These are phyloP conservation scores for Phlyctochytrium planicorne DNA, from an alignment of 192 early-diverging fungal species.

Conservation along the genomic window DNA sequence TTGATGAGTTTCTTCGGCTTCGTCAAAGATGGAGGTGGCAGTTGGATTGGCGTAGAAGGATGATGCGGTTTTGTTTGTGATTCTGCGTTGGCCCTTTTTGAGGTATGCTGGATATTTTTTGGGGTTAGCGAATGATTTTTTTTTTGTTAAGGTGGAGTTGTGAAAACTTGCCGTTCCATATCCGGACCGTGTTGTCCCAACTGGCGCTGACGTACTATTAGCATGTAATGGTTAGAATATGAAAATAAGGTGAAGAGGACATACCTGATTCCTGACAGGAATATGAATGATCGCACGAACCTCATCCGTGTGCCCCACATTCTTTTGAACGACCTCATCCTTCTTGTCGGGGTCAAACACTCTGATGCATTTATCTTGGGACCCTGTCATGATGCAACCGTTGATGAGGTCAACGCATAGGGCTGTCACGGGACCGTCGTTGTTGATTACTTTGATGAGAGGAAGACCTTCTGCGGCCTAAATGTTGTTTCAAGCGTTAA, in stretches of 20 bases:
- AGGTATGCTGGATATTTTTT: not conserved
- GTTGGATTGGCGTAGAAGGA: constrained; percentile 7
- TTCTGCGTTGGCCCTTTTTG: constrained; percentile 18
- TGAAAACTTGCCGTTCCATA: constrained; percentile 54
- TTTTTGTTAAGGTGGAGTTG: too few species aligned
- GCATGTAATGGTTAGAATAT: constrained; percentile 1
- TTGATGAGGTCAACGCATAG: constrained; percentile 52
- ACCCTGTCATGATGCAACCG: constrained; percentile 55
- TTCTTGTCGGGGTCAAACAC: constrained; percentile 58
- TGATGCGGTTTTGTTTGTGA: constrained; percentile 3
- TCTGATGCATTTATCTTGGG: constrained; percentile 53
- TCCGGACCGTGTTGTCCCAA: constrained; percentile 59
- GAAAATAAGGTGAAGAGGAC: not conserved
- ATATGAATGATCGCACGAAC: constrained; percentile 53
- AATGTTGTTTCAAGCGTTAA: constrained; percentile 10
- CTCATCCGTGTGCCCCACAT: constrained; percentile 59
- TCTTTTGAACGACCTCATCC: constrained; percentile 58
- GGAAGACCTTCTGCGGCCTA: constrained; percentile 51
- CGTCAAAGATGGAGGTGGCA: constrained; percentile 13
- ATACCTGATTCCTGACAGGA: constrained; percentile 49
- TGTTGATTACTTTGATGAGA: constrained; percentile 54
- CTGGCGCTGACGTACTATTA: constrained; percentile 54
- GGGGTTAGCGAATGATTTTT: too few species aligned
- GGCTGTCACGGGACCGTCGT: constrained; percentile 56
- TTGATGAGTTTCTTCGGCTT: constrained; percentile 13